Percentiles rank a stretch among this genome's conserved stretches.
Evolutionary conservation across 1,284 basidiomycete genomes (phyloP).

Genomic region (Singerocomus inundabilis): DNA sequence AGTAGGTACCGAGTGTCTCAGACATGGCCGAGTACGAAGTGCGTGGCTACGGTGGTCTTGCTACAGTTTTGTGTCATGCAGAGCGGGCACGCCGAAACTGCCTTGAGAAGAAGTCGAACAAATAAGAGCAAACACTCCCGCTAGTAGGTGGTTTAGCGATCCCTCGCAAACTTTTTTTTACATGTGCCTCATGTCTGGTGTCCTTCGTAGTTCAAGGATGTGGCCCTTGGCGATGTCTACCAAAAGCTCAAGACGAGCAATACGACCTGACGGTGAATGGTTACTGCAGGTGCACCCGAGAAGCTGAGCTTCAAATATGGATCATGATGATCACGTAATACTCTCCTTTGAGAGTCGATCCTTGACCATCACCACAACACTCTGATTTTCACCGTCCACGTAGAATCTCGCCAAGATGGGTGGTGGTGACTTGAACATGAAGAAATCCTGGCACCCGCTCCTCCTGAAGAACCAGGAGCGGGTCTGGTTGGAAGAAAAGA

Average conservation of each 20-base stretch:
- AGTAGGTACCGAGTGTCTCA: conserved; percentile 20
- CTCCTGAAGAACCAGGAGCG: conserved; percentile 98
- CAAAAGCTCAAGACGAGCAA: background rate
- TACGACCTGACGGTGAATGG: background rate
- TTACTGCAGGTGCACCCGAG: background rate
- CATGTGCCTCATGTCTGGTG: background rate
- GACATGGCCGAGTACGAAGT: conserved; percentile 23
- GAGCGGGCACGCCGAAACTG: background rate
- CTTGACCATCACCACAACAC: conserved; percentile 8
- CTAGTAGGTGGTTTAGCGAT: too few relatives aligned
- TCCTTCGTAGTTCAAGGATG: background rate
- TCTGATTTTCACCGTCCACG: conserved; percentile 11
- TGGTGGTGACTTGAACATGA: conserved; percentile 94
- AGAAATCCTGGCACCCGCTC: conserved; percentile 98
- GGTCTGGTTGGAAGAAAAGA: conserved; percentile 99
- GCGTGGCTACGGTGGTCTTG: conserved; percentile 7
- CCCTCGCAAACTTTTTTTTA: background rate
- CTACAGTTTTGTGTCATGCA: conserved; percentile 15
- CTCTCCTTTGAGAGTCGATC: background rate
- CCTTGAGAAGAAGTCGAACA: conserved; percentile 6
- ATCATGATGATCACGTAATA: conserved; percentile 6
- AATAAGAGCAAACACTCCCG: conserved; percentile 25
- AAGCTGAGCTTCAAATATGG: background rate
- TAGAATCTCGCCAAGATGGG: conserved; percentile 73
- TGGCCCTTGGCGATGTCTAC: background rate